Evolutionary conservation across 2,329 filamentous ascomycete species (phyloP).

Genomic region (Sporothrix luriei): DNA sequence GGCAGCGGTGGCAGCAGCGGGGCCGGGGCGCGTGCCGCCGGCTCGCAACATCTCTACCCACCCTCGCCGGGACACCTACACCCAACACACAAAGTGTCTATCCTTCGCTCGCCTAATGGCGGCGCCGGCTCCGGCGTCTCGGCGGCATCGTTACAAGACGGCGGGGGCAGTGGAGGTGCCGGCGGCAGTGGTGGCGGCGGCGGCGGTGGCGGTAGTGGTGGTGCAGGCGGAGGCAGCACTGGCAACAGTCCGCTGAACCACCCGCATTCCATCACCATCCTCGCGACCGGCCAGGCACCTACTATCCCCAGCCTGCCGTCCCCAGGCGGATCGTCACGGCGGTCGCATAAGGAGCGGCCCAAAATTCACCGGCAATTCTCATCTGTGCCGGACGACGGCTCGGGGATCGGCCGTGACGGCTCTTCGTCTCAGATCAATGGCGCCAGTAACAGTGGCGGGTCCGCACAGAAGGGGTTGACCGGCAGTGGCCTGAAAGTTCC

Average conservation of each 20-base stretch:
- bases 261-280: conserved; percentile 65
- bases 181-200: not conserved
- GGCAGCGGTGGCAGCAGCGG: not conserved
- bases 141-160: conserved; percentile 9
- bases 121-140: conserved; percentile 1
- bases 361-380: conserved; percentile 72
- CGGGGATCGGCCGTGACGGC: not conserved
- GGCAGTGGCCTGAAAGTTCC: not conserved
- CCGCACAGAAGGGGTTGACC: not conserved
- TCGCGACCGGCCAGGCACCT: conserved; percentile 78
- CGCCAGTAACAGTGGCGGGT: not conserved
- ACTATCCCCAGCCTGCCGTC: conserved; percentile 58
- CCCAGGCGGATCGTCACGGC: conserved; percentile 50
- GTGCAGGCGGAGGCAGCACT: not conserved
- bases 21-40: not conserved
- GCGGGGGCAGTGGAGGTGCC: not conserved
- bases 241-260: conserved; percentile 42
- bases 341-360: conserved; percentile 62
- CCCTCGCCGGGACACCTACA: conserved; percentile 31
- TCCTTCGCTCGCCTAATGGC: conserved; percentile 25
- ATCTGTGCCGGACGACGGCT: not conserved
- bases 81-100: conserved; percentile 11
- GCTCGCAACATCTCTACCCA: conserved; percentile 37
- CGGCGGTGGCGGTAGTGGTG: not conserved
- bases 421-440: conserved; percentile 13